Evolutionary conservation across 2,329 filamentous ascomycete genomes (phyloP).

Genomic region (Cercospora beticola): DNA sequence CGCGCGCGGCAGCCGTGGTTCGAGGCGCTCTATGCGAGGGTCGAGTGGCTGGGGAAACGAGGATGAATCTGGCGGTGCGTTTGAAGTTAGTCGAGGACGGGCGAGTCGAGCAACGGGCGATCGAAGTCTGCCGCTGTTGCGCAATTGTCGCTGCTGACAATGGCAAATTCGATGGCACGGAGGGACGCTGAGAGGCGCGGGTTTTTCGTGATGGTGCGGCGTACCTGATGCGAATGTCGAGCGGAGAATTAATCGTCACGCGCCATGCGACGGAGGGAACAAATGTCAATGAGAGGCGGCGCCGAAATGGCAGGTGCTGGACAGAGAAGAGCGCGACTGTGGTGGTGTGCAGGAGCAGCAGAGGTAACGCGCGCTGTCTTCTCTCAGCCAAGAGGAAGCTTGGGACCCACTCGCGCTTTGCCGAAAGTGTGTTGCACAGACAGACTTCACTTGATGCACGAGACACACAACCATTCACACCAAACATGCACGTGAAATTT

Average conservation of each 20-base stretch:
- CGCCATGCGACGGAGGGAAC: constrained; percentile 14
- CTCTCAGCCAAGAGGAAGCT: constrained; percentile 1
- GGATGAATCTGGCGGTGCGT: not conserved
- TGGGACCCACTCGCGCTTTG: not conserved
- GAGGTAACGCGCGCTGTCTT: constrained; percentile 1
- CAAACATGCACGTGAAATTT: not conserved
- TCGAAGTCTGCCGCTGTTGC: not conserved
- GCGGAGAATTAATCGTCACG: constrained; percentile 6
- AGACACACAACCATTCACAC: not conserved
- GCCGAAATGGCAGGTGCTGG: constrained; percentile 3
- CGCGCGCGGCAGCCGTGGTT: constrained; percentile 36
- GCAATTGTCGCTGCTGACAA: not conserved
- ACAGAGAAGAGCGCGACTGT: constrained; percentile 1
- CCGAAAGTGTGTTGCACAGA: not conserved
- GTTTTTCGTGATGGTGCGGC: not conserved
- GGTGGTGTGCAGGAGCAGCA: constrained; percentile 4
- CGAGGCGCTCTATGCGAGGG: constrained; percentile 11
- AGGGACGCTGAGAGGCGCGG: not conserved
- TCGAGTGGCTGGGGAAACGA: not conserved
- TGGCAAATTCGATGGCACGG: not conserved
- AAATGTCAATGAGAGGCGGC: constrained; percentile 2
- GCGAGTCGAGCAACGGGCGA: not conserved
- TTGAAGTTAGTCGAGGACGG: not conserved
- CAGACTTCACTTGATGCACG: not conserved
- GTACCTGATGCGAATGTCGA: constrained; percentile 3